Percentiles rank a stretch among this genome's conserved stretches.
Evolutionary conservation across 2,329 filamentous ascomycete species (phyloP).

Genomic region (Amauroascus verrucosus): DNA sequence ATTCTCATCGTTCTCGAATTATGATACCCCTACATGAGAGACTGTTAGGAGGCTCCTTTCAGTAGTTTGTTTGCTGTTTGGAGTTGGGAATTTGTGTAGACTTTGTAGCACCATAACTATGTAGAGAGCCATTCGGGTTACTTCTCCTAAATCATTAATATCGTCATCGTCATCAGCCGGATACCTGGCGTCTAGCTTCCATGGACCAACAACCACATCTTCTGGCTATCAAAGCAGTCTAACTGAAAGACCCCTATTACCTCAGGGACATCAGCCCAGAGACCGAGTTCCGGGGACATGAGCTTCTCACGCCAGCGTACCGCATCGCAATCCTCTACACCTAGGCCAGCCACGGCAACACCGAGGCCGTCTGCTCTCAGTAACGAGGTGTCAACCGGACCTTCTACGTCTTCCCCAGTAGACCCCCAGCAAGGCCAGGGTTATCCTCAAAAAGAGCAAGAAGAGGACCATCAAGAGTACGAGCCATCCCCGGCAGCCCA

Average conservation of each 20-base stretch:
- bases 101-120: background rate
- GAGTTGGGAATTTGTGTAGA: background rate
- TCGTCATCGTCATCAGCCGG: background rate
- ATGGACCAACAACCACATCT: background rate
- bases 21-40: slow-evolving; percentile 3
- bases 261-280: background rate
- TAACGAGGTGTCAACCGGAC: background rate
- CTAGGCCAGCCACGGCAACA: background rate
- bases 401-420: background rate
- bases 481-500: slow-evolving; percentile 7
- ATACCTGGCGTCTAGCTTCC: background rate
- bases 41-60: too few species aligned
- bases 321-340: slow-evolving; percentile 6
- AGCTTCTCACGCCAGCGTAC: background rate
- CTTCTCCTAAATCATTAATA: background rate
- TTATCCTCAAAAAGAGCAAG: background rate
- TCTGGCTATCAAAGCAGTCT: background rate
- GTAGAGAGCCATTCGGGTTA: background rate
- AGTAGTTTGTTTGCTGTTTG: background rate
- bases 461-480: background rate
- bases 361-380: background rate
- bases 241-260: background rate
- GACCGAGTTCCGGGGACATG: background rate
- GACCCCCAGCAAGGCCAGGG: slow-evolving; percentile 2
- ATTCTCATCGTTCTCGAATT: background rate